Evolutionary conservation across 2,329 filamentous ascomycete genomes (phyloP).

Genomic region (Penicillium sp.): DNA sequence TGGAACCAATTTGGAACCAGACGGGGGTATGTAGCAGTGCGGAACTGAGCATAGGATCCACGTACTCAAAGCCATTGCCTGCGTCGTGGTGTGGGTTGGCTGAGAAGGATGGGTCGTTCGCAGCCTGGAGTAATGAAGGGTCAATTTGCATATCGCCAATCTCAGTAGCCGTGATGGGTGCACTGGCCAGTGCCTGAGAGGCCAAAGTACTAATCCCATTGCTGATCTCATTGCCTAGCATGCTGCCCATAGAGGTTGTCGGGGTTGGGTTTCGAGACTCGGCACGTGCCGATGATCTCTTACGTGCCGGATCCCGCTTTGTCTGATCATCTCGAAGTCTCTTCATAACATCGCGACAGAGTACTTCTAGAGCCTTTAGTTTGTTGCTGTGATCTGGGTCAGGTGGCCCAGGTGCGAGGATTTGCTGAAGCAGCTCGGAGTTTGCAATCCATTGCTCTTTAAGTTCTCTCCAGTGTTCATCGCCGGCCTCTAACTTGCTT

Average conservation of each 20-base stretch:
- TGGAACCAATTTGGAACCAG: constrained; percentile 60
- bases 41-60: constrained; percentile 31
- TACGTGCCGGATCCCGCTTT: constrained; percentile 46
- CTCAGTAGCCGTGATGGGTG: constrained; percentile 32
- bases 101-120: constrained; percentile 41
- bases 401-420: constrained; percentile 45
- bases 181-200: constrained; percentile 38
- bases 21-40: constrained; percentile 45
- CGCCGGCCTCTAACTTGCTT: constrained; percentile 63
- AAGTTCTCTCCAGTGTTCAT: constrained; percentile 61
- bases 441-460: constrained; percentile 59
- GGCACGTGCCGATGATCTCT: constrained; percentile 25
- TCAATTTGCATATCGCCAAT: constrained; percentile 54
- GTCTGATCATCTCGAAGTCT: constrained; percentile 60
- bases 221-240: constrained; percentile 24
- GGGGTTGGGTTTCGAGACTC: constrained; percentile 17
- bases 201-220: constrained; percentile 39
- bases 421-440: constrained; percentile 48
- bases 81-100: constrained; percentile 29
- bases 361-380: constrained; percentile 57
- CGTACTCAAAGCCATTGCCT: constrained; percentile 28
- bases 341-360: constrained; percentile 71
- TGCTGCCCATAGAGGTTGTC: constrained; percentile 17
- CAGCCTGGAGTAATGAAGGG: constrained; percentile 53
- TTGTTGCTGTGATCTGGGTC: constrained; percentile 50